Base-by-base conservation (phyloP, 164 flowering plant genomes). In the Annona squamosa region DNA sequence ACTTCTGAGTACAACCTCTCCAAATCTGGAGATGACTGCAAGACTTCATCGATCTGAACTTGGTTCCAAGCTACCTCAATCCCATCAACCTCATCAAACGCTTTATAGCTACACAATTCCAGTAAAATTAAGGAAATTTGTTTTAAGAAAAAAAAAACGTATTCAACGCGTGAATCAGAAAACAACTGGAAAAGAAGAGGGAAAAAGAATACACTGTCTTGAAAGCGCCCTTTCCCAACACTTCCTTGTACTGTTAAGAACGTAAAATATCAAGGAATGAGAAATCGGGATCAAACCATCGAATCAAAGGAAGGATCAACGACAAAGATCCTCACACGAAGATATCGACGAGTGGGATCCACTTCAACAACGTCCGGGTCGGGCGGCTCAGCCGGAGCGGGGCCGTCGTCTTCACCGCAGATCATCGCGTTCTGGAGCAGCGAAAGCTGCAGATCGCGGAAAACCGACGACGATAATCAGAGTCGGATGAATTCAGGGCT, bases 41-140 rank as follows among this genome's bases (percentile, higher is more conserved):
- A 62, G 26, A 84, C 87, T 52, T 88, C 89, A 45, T 84, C 88
- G 4, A 88, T 80, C 68, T 72, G 78, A 64, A 90, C 82, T 77
- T 87, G 89, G 77, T 77, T 90, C 94, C 88, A 89, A 43, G 93
- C 93, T 47, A 89, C 90, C 76, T 89, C 91, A 71, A 89, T 85
- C 59, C 93, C 93, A 71, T 89, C 86, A 74, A 85, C 77, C 81
- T 85, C 84, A 81, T 89, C 93, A 76, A 89, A 88, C 66, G 85
- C 88, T 76, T 76, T 88, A 76, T 84, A 87, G 63, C 90, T 89
- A 80, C 61, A 67, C 68, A 61, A 3, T 43, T 37, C 63, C 67
- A 78, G 77, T 48, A 71, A 69, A 73, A 62, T 41, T 46, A 75
- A 52, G 72, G 62, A 70, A 48, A 57, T n/a, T 41, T 9, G 3